Conservation (phyloP, 305 asterid species). For the Euphrasia arctica region DNA sequence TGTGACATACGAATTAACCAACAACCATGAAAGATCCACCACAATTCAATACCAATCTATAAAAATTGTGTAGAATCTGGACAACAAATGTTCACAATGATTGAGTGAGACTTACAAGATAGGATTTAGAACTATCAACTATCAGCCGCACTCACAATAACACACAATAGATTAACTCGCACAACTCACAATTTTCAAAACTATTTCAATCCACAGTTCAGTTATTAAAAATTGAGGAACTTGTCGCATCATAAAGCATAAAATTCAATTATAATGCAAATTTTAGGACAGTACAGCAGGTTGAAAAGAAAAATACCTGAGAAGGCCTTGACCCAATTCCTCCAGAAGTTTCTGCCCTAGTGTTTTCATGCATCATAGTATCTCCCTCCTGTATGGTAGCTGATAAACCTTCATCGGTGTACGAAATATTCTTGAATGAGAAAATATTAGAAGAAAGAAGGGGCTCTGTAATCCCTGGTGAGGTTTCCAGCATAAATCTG, state of each 20-base stretch:
- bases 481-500: constrained; percentile 69
- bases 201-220: constrained; percentile 7
- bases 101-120: not conserved
- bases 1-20: not conserved
- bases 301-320: constrained; percentile 46
- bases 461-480: constrained; percentile 53
- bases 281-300: constrained; percentile 1
- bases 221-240: constrained; percentile 1
- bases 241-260: constrained; percentile 19
- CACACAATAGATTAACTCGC: constrained; percentile 14
- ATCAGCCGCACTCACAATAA: not conserved
- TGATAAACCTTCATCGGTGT: constrained; percentile 43
- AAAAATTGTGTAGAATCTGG: not conserved
- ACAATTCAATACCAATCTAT: not conserved
- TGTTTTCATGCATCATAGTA: constrained; percentile 30
- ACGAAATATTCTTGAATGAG: constrained; percentile 74
- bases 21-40: not conserved
- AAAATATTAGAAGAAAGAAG: constrained; percentile 83
- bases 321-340: constrained; percentile 20
- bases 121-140: not conserved
- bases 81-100: too few species aligned
- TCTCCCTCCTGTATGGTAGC: constrained; percentile 39
- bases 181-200: constrained; percentile 17
- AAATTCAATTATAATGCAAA: not conserved
- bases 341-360: constrained; percentile 46